phyloP scores from a whole-genome alignment of 2,329 filamentous ascomycete genomes.

The Microcyclospora tardicrescens region DNA sequence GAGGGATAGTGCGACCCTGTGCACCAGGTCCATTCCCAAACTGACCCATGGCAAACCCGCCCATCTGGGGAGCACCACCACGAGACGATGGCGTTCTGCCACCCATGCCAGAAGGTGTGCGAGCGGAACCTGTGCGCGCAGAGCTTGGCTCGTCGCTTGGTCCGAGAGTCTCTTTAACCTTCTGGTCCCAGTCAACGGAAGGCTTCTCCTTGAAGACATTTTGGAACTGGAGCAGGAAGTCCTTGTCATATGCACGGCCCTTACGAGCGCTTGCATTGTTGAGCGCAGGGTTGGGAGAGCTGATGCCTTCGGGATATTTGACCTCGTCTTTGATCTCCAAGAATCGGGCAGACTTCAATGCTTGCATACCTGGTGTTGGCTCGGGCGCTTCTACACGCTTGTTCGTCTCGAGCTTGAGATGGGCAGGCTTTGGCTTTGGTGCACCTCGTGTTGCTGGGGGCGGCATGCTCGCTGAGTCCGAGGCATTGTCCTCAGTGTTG shows the following conservation, averaged over 20 bases:
- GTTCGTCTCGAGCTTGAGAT: constrained; percentile 77
- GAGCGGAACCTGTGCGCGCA: constrained; percentile 51
- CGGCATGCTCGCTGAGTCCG: constrained; percentile 15
- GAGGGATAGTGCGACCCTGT: constrained; percentile 42
- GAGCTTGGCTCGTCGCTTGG: constrained; percentile 50
- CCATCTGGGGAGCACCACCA: constrained; percentile 3
- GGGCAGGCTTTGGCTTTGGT: constrained; percentile 69
- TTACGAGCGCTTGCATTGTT: constrained; percentile 63
- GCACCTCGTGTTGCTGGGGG: constrained; percentile 23
- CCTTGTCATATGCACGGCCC: constrained; percentile 87
- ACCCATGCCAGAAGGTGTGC: constrained; percentile 35
- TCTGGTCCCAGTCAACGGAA: constrained; percentile 80
- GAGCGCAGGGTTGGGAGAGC: constrained; percentile 80
- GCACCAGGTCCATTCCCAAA: constrained; percentile 13
- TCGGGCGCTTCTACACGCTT: constrained; percentile 83
- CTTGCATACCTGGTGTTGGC: constrained; percentile 85
- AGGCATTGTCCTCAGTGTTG: constrained; percentile 27
- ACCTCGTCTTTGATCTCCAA: constrained; percentile 61
- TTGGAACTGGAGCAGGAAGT: constrained; percentile 93
- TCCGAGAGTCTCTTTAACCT: constrained; percentile 73
- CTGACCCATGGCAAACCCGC: constrained; percentile 3
- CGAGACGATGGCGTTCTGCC: constrained; percentile 35
- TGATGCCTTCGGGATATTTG: constrained; percentile 71
- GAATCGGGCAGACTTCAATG: constrained; percentile 82
- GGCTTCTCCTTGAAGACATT: constrained; percentile 94